Evolutionary conservation across 495 filamentous ascomycete genomes (phyloP), one percentile per base, ranked within the genome.

Genomic region (Xylaria venustula): DNA sequence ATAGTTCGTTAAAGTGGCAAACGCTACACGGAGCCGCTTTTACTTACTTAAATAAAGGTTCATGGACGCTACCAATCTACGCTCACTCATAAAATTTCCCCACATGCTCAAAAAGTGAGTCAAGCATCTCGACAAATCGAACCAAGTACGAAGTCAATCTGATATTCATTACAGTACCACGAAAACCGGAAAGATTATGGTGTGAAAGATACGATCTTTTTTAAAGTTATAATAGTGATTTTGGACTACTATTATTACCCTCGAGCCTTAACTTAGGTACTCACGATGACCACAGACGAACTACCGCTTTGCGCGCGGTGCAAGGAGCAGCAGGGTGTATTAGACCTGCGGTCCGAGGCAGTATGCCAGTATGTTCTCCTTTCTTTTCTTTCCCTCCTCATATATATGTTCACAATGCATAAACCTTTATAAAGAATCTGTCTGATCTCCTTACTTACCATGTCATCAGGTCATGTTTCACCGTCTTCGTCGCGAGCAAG

Each of bases 401-500:
- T 49, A n/a, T 49, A 23, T n/a, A 49, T 37, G 8, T 40, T 42
- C 1, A 11, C 34, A 7, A 11, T 5, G 0, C 4, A 0, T 6
- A 17, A 34, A 34, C 5, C 5, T 34, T 11, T 11, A 34, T 11
- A 11, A 5, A 5, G 30, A 5, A 34, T 34, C 11, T 34, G 11
- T 5, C 30, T 34, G 30, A 55, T 5, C n/a, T 11, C 17, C 1
- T 26, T 25, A 2, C 49, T 52, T 8, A 54, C 40, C 15, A 17
- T 1, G 15, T 25, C 19, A 12, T 28, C 59, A 93, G 91, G 42
- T 73, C 82, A 37, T 98, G 93, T 73, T 96, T 94, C 73, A 70
- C 79, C 51, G 81, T 81, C 67, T 97, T 92, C 72, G 79, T 93
- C 54, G 73, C 79, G 26, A 85, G 82, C 54, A 97, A 97, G 69